Evolutionary conservation across 2,329 filamentous ascomycete species (phyloP).

Genomic region (Bipolaris gigantea): DNA sequence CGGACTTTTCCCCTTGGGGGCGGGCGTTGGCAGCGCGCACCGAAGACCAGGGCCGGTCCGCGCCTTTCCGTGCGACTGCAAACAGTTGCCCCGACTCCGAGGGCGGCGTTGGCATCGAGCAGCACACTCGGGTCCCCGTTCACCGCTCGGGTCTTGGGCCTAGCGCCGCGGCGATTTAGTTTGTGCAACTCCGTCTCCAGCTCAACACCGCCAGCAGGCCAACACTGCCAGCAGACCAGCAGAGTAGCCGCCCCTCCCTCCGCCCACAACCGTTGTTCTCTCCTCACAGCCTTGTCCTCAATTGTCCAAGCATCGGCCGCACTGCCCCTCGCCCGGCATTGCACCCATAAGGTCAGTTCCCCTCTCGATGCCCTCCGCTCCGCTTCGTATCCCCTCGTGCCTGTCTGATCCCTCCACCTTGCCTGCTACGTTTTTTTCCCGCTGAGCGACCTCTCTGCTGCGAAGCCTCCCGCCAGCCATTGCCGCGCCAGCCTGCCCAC

Average conservation of each 20-base stretch:
- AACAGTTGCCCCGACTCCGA: conserved; percentile 6
- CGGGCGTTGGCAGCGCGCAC: too few relatives aligned
- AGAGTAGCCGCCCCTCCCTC: conserved; percentile 30
- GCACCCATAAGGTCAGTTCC: conserved; percentile 33
- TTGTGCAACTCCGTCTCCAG: conserved; percentile 27
- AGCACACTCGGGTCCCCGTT: conserved; percentile 36
- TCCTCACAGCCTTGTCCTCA: conserved; percentile 32
- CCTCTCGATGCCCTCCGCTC: conserved; percentile 15
- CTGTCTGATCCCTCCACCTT: conserved; percentile 17
- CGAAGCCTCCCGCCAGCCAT: neutral
- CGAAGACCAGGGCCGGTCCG: too few relatives aligned
- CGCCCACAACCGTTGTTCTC: conserved; percentile 29
- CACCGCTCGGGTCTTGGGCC: conserved; percentile 33
- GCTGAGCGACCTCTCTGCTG: neutral
- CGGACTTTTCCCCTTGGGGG: too few relatives aligned
- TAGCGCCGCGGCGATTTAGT: conserved; percentile 29
- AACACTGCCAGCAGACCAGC: conserved; percentile 17
- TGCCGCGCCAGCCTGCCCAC: conserved; percentile 1
- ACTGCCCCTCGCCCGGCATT: conserved; percentile 22
- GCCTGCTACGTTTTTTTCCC: conserved; percentile 24
- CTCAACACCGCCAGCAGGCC: conserved; percentile 35
- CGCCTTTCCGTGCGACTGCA: too few relatives aligned
- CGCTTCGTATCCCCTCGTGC: conserved; percentile 13
- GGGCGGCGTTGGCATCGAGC: conserved; percentile 2
- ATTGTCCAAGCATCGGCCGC: conserved; percentile 28